phyloP scores from a whole-genome alignment of 1,284 basidiomycete genomes.

The Ceratobasidium sp. region DNA sequence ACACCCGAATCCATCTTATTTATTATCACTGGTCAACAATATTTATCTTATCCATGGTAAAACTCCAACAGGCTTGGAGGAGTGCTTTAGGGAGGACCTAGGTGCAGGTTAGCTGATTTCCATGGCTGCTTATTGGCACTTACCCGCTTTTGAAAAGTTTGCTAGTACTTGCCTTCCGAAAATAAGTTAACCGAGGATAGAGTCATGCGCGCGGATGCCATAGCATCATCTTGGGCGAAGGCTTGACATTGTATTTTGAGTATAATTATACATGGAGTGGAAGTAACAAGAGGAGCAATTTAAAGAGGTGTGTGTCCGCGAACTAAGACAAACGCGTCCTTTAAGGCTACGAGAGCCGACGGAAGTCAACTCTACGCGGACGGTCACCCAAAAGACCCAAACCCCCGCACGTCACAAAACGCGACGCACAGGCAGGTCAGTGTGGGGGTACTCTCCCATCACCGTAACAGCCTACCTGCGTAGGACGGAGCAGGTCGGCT shows the following conservation, averaged over 20 bases:
- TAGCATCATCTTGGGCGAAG: not conserved
- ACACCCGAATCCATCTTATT: too few species aligned
- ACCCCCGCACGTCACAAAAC: slow-evolving; percentile 34
- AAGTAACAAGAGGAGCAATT: not conserved
- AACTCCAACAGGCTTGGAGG: too few species aligned
- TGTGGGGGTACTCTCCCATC: slow-evolving; percentile 33
- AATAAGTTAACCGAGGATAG: too few species aligned
- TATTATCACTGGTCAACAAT: too few species aligned
- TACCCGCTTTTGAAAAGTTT: too few species aligned
- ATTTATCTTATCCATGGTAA: too few species aligned
- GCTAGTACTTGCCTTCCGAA: too few species aligned
- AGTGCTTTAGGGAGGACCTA: too few species aligned
- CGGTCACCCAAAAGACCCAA: slow-evolving; percentile 26
- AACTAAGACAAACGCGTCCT: slow-evolving; percentile 43
- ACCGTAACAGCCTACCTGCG: slow-evolving; percentile 42
- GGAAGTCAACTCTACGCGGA: slow-evolving; percentile 43
- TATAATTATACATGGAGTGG: not conserved
- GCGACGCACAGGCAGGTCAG: slow-evolving; percentile 28
- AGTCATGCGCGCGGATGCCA: too few species aligned
- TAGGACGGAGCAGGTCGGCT: slow-evolving; percentile 30
- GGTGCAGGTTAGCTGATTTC: too few species aligned
- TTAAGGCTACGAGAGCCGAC: slow-evolving; percentile 29
- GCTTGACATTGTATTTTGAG: not conserved
- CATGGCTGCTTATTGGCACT: too few species aligned
- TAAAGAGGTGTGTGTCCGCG: slow-evolving; percentile 19